Base-by-base conservation (phyloP, 176 grass and related monocot species). In the Eragrostis nindensis region DNA sequence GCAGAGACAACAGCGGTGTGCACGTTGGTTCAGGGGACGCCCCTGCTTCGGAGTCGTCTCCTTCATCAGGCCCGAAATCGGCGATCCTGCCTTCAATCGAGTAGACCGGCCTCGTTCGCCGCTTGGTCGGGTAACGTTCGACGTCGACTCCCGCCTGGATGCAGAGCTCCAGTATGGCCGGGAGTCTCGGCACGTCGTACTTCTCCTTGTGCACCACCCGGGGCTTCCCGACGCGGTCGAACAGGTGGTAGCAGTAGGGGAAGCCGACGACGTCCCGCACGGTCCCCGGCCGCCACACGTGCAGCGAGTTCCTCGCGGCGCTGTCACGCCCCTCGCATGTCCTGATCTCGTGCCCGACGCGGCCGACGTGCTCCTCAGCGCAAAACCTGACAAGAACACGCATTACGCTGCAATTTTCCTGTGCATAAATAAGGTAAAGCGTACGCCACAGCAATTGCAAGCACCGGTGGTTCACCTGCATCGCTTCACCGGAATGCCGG, bases 141-240 rank as follows among this genome's bases (percentile, higher is more conserved):
- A 96, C 69, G 56, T 96, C 71, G 8, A 93, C 79, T 22, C 90
- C 83, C 0, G 87, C 93, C 82, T 90, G 90, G 71, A 93, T 88
- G 75, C 85, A 96, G 30, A 96, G 90, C 83, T 96, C 93, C 39
- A 96, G 66, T 11, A 93, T 75, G 18, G 87, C 85, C 1, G 80
- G 87, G 30, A 96, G 85, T 76, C 87, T 83, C 3, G 74, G 80
- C 6, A 93, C 83, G 1, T 5, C 43, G 42, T 86, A 88, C 74
- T 82, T 90, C 78, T 93, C 93, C 73, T 92, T 88, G 79, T 96
- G 93, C 49, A 70, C 85, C 40, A 96, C 93, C 30, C 90, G 86
- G 36, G 93, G 83, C 68, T 87, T 87, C 24, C 60, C 80, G 0
- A 90, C 82, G n/a, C 85, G 89, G 54, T 96, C 85, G 55, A 90